A percentile compares a stretch with the other conserved stretches of the same genome.
These are phyloP conservation scores for Hypoxylon sp. DNA, from an alignment of 2,329 filamentous ascomycete genomes.

Conservation along the genomic window DNA sequence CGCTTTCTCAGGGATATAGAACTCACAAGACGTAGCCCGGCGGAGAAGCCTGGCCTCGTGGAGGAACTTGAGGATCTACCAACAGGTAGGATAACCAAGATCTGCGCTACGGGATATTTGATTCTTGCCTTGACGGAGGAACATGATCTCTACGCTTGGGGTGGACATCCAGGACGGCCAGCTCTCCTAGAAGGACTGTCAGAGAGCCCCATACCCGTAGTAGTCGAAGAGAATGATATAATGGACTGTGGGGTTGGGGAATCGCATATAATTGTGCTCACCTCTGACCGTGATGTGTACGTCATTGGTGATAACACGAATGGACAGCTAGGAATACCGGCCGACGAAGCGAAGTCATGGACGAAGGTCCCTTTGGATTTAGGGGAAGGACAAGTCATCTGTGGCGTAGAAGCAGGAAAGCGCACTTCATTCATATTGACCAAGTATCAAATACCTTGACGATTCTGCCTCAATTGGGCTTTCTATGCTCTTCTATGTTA, in stretches of 20 bases:
- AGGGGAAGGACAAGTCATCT: slow-evolving; percentile 49
- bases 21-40: slow-evolving; percentile 55
- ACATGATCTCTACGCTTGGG: slow-evolving; percentile 73
- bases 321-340: slow-evolving; percentile 69
- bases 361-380: slow-evolving; percentile 52
- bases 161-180: slow-evolving; percentile 57
- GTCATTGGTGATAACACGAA: slow-evolving; percentile 69
- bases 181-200: slow-evolving; percentile 52
- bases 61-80: slow-evolving; percentile 65
- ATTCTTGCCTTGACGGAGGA: slow-evolving; percentile 70
- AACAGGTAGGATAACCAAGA: slow-evolving; percentile 64
- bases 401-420: slow-evolving; percentile 63
- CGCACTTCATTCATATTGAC: slow-evolving; percentile 65
- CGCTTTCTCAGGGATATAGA: not conserved
- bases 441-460: slow-evolving; percentile 45
- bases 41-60: slow-evolving; percentile 61
- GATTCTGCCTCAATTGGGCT: slow-evolving; percentile 53
- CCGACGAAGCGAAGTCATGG: slow-evolving; percentile 53
- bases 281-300: slow-evolving; percentile 63
- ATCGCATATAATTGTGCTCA: slow-evolving; percentile 69
- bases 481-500: slow-evolving; percentile 64
- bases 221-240: slow-evolving; percentile 65
- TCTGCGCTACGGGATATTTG: slow-evolving; percentile 69
- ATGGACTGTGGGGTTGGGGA: slow-evolving; percentile 70
- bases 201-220: slow-evolving; percentile 59